Conservation (phyloP, 495 filamentous ascomycete species). For the Neurospora sp. region DNA sequence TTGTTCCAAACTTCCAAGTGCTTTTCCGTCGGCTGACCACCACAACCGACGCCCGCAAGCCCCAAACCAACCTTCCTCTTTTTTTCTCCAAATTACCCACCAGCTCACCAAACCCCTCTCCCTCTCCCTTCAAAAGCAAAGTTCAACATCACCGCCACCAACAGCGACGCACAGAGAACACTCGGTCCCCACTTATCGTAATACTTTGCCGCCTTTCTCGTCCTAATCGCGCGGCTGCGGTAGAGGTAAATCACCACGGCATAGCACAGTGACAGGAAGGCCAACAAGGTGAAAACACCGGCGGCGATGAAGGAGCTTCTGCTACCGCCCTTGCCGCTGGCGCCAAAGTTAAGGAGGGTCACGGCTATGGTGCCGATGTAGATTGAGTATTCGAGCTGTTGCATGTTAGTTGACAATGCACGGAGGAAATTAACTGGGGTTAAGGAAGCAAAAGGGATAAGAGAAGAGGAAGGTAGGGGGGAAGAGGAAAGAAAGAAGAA, state of each 20-base stretch:
- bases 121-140: constrained; percentile 53
- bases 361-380: constrained; percentile 87
- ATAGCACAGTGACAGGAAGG: constrained; percentile 65
- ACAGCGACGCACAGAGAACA: constrained; percentile 61
- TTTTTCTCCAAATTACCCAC: background rate
- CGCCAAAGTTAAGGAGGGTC: constrained; percentile 74
- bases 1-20: too few species aligned
- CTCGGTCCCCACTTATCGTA: constrained; percentile 84
- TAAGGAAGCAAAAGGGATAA: too few species aligned
- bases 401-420: constrained; percentile 4
- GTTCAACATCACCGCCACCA: constrained; percentile 64
- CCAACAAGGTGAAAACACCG: constrained; percentile 72
- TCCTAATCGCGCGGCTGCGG: constrained; percentile 72
- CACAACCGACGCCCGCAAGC: background rate
- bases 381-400: constrained; percentile 81
- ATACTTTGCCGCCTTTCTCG: constrained; percentile 71
- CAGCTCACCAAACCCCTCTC: constrained; percentile 27
- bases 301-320: constrained; percentile 53
- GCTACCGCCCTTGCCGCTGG: constrained; percentile 30
- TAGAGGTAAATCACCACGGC: constrained; percentile 75
- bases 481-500: background rate
- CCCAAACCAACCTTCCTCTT: background rate
- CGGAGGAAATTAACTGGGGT: too few species aligned
- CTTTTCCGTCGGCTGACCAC: too few species aligned
- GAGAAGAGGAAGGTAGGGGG: background rate